Conservation (phyloP, 208 protist genomes). For the Trypanosoma cruzi region DNA sequence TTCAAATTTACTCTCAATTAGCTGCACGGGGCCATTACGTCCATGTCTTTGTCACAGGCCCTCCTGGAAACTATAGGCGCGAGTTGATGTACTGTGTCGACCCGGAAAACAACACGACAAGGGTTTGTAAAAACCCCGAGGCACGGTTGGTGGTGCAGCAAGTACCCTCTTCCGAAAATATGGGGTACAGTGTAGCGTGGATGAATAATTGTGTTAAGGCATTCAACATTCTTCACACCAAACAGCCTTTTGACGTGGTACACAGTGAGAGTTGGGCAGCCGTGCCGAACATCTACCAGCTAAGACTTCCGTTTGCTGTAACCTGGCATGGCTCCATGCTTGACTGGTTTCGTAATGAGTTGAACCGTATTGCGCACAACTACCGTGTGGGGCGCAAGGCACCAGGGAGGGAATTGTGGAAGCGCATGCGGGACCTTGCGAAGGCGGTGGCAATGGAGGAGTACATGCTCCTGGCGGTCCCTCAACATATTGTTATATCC, state of each 20-base stretch:
- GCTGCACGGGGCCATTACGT: slow-evolving; percentile 33
- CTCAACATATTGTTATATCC: slow-evolving; percentile 41
- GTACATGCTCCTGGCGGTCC: slow-evolving; percentile 30
- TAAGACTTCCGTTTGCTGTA: slow-evolving; percentile 33
- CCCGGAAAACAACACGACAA: slow-evolving; percentile 2
- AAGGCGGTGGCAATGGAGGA: slow-evolving; percentile 24
- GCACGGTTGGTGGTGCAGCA: slow-evolving; percentile 30
- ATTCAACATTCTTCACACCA: slow-evolving; percentile 15
- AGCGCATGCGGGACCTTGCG: slow-evolving; percentile 22
- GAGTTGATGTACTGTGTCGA: slow-evolving; percentile 13
- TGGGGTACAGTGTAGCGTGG: slow-evolving; percentile 31
- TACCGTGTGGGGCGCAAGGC: slow-evolving; percentile 27
- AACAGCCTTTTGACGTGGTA: slow-evolving; percentile 28
- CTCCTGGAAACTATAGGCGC: background rate
- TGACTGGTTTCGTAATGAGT: slow-evolving; percentile 44
- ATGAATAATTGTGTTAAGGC: slow-evolving; percentile 13
- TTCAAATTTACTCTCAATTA: slow-evolving; percentile 39
- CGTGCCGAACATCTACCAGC: slow-evolving; percentile 33
- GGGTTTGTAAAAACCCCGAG: background rate
- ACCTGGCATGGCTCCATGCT: slow-evolving; percentile 49
- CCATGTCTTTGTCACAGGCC: slow-evolving; percentile 40
- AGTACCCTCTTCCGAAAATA: slow-evolving; percentile 13
- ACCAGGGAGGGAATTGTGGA: background rate
- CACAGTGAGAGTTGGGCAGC: slow-evolving; percentile 38
- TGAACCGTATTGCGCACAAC: slow-evolving; percentile 38